Evolutionary conservation across 805 yeast genomes (phyloP), one percentile per base, ranked within the genome.

Genomic region (Blastobotrys peoriensis): DNA sequence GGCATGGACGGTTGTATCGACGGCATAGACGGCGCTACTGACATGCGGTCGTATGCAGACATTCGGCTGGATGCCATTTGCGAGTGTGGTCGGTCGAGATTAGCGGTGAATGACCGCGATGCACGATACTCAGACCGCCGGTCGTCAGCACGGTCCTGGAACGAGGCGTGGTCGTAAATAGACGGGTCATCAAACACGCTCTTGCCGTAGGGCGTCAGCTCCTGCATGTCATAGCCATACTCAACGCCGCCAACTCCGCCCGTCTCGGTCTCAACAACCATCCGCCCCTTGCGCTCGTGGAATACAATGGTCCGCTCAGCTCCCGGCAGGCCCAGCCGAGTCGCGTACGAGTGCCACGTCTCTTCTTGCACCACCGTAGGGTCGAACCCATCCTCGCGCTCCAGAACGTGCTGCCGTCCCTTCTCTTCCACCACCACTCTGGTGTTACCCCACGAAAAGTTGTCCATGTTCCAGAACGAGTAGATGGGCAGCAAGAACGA

Each of bases 401-500:
- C 62, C 1, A 61, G 54, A 10, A 67, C 60, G 4, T 61, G 56
- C 47, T 74, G 77, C 44, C 66, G 71, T 49, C 72, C 74, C 49
- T 69, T 70, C 41, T 71, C 81, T 16, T 76, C 80, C 4, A 70
- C 69, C 23, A 77, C 76, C 13, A 71, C 62, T 59, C 83, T 73
- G 5, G 83, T 78, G 50, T 76, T 79, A 55, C 83, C 83, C 83
- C 83, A 78, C 50, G 76, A 64, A 60, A 78, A 78, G 59, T 78
- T 77, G 55, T 78, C 83, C 66, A 76, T 78, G 53, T 78, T 75
- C 83, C 83, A 78, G 64, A 68, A 78, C 3, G 83, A 72, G 59
- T 77, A 78, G 36, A 70, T 63, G 3, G 83, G 83, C 46, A 78
- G 66, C 20, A 78, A 71, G 59, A 78, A 76, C 51, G 79, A 77